These are phyloP conservation scores for Tolypocladium endophyticum DNA, from an alignment of 2,329 filamentous ascomycete species.

Conservation along the genomic window DNA sequence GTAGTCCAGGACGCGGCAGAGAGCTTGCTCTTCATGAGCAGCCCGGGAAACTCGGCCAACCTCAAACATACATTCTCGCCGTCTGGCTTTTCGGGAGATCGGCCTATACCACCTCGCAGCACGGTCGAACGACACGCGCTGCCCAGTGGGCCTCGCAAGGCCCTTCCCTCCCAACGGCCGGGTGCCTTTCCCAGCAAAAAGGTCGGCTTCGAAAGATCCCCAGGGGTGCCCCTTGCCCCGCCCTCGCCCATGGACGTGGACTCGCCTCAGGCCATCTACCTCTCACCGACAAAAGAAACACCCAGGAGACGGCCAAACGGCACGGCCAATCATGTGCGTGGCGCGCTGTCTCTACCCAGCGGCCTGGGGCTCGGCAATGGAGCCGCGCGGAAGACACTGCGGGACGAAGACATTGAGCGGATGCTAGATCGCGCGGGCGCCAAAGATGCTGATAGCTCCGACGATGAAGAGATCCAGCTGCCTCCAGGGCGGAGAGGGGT, in stretches of 20 bases:
- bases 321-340: slow-evolving; percentile 22
- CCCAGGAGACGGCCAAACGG: slow-evolving; percentile 34
- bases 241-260: slow-evolving; percentile 38
- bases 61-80: slow-evolving; percentile 45
- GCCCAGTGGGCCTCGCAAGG: slow-evolving; percentile 40
- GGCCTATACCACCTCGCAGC: slow-evolving; percentile 6
- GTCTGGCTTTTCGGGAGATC: slow-evolving; percentile 23
- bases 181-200: slow-evolving; percentile 29
- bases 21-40: slow-evolving; percentile 72
- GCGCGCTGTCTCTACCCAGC: slow-evolving; percentile 36
- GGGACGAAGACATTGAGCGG: slow-evolving; percentile 46
- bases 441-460: slow-evolving; percentile 41
- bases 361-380: slow-evolving; percentile 33
- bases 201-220: slow-evolving; percentile 37
- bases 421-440: slow-evolving; percentile 45
- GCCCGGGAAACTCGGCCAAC: slow-evolving; percentile 59
- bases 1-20: slow-evolving; percentile 76
- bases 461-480: slow-evolving; percentile 46
- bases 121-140: slow-evolving; percentile 23
- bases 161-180: slow-evolving; percentile 37
- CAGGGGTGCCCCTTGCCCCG: slow-evolving; percentile 21
- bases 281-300: slow-evolving; percentile 21
- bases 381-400: slow-evolving; percentile 25
- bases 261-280: slow-evolving; percentile 19
- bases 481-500: slow-evolving; percentile 22